Evolutionary conservation across 2,329 filamentous ascomycete species (phyloP), one percentile per base, ranked within the genome.

Genomic region (Coniella vitis): DNA sequence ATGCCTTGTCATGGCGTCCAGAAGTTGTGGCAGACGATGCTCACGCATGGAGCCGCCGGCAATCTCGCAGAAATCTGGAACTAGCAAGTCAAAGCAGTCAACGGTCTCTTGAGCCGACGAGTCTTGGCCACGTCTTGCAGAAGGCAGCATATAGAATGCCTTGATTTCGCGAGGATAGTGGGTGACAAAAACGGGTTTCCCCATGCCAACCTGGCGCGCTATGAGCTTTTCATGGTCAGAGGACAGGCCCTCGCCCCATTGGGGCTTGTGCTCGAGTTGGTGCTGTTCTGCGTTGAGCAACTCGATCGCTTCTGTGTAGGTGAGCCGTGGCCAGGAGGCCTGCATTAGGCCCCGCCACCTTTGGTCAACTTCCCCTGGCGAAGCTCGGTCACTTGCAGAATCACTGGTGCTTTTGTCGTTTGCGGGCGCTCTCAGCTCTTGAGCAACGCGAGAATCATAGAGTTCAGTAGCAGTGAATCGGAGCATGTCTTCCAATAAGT

Each of bases 171-270:
- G 80, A n/a, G 93, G 93, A 63, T 96, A 98, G 64, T 96, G 77
- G 13, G 90, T 97, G 55, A 98, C 83, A 63, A 97, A 97, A 38
- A 97, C 75, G 7, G 93, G 93, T 41, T 77, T 70, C 36, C 70
- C 69, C 25, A 70, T 67, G 40, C 69, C 69, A n/a, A 71, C 66
- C 44, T 65, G 54, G 46, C 79, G 74, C 41, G 93, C 90, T 47
- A 98, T 76, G 63, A 83, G 95, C 62, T 83, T 88, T 69, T 98
- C 93, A 68, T 98, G 93, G 65, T 97, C 91, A 2, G 90, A 85
- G 60, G 93, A 87, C 25, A 98, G 75, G 17, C 87, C 87, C 22
- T 73, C 70, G 31, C 83, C 79, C 83, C 89, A 93, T 3, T 70
- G 69, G 4, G 89, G 87, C 40, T 72, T 68, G 62, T 85, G 79